Conservation (phyloP, 352 stramenopile genomes). For the Paralagenidium karlingii region DNA sequence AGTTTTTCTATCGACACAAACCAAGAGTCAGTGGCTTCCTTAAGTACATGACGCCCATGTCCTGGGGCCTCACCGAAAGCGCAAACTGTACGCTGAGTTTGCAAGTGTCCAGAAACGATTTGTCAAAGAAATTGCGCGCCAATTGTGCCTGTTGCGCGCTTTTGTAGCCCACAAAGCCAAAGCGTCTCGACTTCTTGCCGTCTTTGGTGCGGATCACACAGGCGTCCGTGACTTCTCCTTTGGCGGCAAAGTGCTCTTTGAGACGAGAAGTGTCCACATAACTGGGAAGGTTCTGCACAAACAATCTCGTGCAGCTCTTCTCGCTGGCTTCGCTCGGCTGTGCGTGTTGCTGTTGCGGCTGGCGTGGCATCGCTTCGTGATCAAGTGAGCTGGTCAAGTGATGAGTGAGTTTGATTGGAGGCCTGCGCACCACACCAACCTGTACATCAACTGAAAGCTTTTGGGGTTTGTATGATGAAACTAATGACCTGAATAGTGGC, state of each 20-base stretch:
- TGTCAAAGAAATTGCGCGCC: conserved; percentile 59
- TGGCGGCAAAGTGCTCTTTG: conserved; percentile 54
- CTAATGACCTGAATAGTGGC: too few relatives aligned
- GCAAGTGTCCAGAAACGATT: conserved; percentile 87
- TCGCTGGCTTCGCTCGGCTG: too few relatives aligned
- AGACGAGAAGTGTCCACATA: conserved; percentile 68
- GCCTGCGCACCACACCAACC: too few relatives aligned
- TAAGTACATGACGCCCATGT: background rate
- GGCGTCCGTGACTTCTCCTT: conserved; percentile 83
- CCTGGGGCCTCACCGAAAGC: conserved; percentile 20
- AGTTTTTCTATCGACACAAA: conserved; percentile 20
- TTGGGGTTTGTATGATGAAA: too few relatives aligned
- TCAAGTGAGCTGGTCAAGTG: too few relatives aligned
- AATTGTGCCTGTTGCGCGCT: conserved; percentile 36
- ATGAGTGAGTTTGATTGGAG: too few relatives aligned
- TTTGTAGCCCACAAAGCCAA: conserved; percentile 80
- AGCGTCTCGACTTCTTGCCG: conserved; percentile 67
- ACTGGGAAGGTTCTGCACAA: conserved; percentile 68
- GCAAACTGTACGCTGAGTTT: conserved; percentile 77
- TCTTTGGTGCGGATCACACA: conserved; percentile 85
- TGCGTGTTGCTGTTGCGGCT: too few relatives aligned
- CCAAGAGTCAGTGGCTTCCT: background rate
- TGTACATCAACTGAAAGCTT: too few relatives aligned
- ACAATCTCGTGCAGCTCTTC: conserved; percentile 59
- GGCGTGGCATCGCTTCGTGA: too few relatives aligned